Base-by-base conservation (phyloP, 192 early-diverging fungal genomes). In the Coemansia sp. region DNA sequence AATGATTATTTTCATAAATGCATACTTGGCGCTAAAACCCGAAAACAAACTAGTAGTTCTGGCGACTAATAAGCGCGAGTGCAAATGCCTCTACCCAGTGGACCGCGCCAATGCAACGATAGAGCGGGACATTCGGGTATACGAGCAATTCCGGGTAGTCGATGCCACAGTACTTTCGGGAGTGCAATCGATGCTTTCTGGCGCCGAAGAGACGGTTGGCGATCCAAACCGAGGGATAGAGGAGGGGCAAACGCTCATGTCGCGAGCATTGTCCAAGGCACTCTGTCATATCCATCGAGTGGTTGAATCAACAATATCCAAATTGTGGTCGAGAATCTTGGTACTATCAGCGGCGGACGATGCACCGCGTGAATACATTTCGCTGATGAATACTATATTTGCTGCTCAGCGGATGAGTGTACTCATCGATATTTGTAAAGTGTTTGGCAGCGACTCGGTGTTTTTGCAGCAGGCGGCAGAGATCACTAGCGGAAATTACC, bases 321-420 rank as follows among this genome's bases (percentile, higher is more conserved):
- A 74, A 15, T 33, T 78, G 16, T 83, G 90, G 70, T 87, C 96
- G 24, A 87, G 97, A 31, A 93, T 99, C 47, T 78, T 98, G 5
- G 84, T 94, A 0, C 50, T 98, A 5, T 95, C 95, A 0, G 93
- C 93, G 10, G 95, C 95, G 0, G 90, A 90, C 2, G 98, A 99
- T 71, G 83, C 89, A 1, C 87, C 98, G 7, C 83, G 85, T 44
- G 94, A 98, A 71, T 98, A 99, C 68, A 96, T 99, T 58, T 86
- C 95, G 3, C 89, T 97, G 38, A 99, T 99, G 98, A 99, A 99
- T 78, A 91, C 89, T 66, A 97, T 99, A 41, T 99, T 99, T 84
- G 92, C 96, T 0, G 97, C 96, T 1, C 95, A 99, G 79, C 95
- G 94, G 67, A 86, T 80, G 95, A 86, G 87, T 20, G 93, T 97